A percentile compares a stretch with the other conserved stretches of the same genome.
Evolutionary conservation across 768 basidiomycete species (phyloP).

Genomic region (Imleria badia): DNA sequence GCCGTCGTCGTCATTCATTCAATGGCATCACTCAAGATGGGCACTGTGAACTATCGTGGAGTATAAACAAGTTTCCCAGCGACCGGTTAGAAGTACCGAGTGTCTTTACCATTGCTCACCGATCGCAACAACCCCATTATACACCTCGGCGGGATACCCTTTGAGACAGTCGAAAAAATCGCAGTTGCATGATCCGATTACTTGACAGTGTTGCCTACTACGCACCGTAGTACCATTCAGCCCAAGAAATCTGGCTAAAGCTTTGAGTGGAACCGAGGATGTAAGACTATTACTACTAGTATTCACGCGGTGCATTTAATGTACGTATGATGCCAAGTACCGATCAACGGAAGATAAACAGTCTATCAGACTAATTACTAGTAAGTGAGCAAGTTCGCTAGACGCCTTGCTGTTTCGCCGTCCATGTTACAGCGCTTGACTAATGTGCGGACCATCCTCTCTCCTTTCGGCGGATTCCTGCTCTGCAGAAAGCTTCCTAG

Average conservation of each 20-base stretch:
- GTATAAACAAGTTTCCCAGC: background rate
- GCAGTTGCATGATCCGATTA: background rate
- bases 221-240: conserved; percentile 33
- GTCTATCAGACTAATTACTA: background rate
- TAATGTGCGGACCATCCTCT: conserved; percentile 24
- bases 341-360: background rate
- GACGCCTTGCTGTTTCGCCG: conserved; percentile 23
- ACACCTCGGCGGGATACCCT: background rate
- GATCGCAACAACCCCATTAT: too few species aligned
- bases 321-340: background rate
- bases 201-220: too few species aligned
- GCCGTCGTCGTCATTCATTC: too few species aligned
- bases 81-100: background rate
- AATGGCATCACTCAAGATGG: too few species aligned
- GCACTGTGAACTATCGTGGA: too few species aligned
- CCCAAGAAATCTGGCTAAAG: conserved; percentile 54
- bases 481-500: conserved; percentile 18
- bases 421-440: conserved; percentile 31
- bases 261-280: too few species aligned
- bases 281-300: too few species aligned
- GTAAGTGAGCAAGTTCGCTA: conserved; percentile 15
- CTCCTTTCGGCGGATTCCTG: conserved; percentile 25
- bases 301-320: background rate
- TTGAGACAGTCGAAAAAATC: background rate
- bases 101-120: background rate